Evolutionary conservation across 768 basidiomycete species (phyloP), one percentile per base, ranked within the genome.

Genomic region (Lentinula sp.): DNA sequence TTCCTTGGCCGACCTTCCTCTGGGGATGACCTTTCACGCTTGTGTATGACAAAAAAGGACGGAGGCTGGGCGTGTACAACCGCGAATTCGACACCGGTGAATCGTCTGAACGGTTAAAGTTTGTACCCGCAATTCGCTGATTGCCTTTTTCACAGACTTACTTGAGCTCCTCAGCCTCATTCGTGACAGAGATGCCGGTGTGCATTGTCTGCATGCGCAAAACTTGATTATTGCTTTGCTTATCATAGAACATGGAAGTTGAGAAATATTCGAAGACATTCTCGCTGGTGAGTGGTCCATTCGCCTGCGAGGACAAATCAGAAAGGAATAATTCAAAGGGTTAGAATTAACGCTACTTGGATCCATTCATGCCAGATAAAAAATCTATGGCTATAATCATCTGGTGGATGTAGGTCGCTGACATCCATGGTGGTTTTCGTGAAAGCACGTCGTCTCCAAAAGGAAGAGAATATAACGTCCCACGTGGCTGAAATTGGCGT

Each of bases 361-460:
- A 93, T 86, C 89, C 89, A 93, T 71, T 93, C 91, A 70, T 92
- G 90, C 89, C 89, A 93, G 65, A 91, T 92, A 75, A 92, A 93
- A 74, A 90, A 92, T 16, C 87, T 78, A 69, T 89, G 87, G 62
- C 80, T 88, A 72, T 89, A 88, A 74, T 93, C 91, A 69, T 93
- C 90, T 65, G 83, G 77, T 31, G 91, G 90, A 68, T 91, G 90
- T 46, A 92, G 78, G 69, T 92, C 89, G 60, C 70, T 76, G 58
- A 76, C 66, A 58, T 83, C 82, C 82, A 84, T 83, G 60, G 46
- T 21, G 49, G 56, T 28, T 28, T 57, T 34, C 23, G 32, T 13
- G 50, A 52, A 49, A 13, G 31, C 40, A 57, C 21, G 45, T 35
- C 16, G 28, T 48, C 45, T 45, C 8, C 7, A 59, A 49, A 49